Evolutionary conservation across 176 grass and related monocot species (phyloP), one percentile per base, ranked within the genome.

Genomic region (Eleusine indica): DNA sequence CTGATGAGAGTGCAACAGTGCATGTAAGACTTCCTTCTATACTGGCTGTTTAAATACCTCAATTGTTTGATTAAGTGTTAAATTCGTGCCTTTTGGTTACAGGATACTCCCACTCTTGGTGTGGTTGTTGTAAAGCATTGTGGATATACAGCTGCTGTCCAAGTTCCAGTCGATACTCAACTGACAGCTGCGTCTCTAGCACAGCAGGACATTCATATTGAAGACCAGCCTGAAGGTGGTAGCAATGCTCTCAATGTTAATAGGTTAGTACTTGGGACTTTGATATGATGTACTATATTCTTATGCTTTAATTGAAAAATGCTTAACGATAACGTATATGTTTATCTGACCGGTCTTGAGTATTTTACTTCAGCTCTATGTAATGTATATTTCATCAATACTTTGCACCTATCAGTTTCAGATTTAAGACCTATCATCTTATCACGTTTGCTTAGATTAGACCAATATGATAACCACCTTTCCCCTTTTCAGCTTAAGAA

Each of bases 1-100:
- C 96, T 85, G 96, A 98, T 81, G 96, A 98, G 87, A 98, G 93
- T 81, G 89, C 91, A 68, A 98, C 91, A 83, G 89, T 98, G 63
- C 93, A 98, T 84, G 96, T 95, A 92, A 86, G 17, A 58, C 35
- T 78, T 61, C 78, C 18, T 21, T 86, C 28, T 81, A 44, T 52
- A 43, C 32, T 49, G 4, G 11, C 7, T 73, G 21, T 38, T 35
- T 86, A 61, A 58, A 22, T 51, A 49, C 18, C 49, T 68, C 44
- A 48, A 10, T 80, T 90, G 6, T 80, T 75, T 41, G 70, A 30
- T 43, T 68, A 70, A 81, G 42, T 83, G 29, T 71, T 83, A 71
- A 88, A 77, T n/a, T 85, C 80, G 5, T 39, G n/a, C 18, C 56
- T 75, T 84, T 63, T 40, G 39, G 70, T 82, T 90, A 85, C 87